Percentiles rank a stretch among this genome's conserved stretches.
phyloP scores from a whole-genome alignment of 148 eudicot species.

The Vaccinium corymbosum region DNA sequence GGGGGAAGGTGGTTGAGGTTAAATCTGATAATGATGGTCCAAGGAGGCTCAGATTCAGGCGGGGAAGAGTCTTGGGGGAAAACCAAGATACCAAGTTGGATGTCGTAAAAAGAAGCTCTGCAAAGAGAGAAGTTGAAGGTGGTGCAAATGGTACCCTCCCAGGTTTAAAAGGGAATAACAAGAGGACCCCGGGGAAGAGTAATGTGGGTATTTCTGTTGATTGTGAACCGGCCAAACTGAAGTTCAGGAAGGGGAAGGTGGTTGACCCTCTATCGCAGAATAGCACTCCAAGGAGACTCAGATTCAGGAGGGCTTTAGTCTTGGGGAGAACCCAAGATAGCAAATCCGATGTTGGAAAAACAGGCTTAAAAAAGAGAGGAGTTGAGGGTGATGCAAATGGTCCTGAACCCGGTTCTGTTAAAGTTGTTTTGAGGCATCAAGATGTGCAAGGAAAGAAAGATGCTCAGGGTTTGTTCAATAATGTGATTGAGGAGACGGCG shows the following conservation, averaged over 20 bases:
- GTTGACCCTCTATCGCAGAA: constrained; percentile 45
- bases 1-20: constrained; percentile 5
- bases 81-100: not conserved
- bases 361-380: constrained; percentile 31
- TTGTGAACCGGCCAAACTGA: constrained; percentile 36
- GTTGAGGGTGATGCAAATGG: constrained; percentile 18
- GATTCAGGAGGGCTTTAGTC: constrained; percentile 37
- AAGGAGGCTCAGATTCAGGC: constrained; percentile 1
- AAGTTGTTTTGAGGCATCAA: constrained; percentile 76
- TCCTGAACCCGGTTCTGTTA: constrained; percentile 25
- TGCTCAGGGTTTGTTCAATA: constrained; percentile 58
- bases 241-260: constrained; percentile 65
- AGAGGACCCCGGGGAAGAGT: constrained; percentile 17
- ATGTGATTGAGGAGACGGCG: constrained; percentile 86
- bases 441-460: constrained; percentile 67
- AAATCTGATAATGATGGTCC: not conserved
- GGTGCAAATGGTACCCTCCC: not conserved
- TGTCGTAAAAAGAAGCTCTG: not conserved
- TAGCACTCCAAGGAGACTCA: constrained; percentile 40
- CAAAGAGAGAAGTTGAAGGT: not conserved
- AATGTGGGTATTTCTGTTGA: constrained; percentile 21
- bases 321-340: constrained; percentile 31
- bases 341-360: constrained; percentile 28
- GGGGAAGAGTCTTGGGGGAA: not conserved
- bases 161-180: constrained; percentile 17